These are phyloP conservation scores for Sungouiella blattae DNA, from an alignment of 805 yeast species.

Conservation along the genomic window DNA sequence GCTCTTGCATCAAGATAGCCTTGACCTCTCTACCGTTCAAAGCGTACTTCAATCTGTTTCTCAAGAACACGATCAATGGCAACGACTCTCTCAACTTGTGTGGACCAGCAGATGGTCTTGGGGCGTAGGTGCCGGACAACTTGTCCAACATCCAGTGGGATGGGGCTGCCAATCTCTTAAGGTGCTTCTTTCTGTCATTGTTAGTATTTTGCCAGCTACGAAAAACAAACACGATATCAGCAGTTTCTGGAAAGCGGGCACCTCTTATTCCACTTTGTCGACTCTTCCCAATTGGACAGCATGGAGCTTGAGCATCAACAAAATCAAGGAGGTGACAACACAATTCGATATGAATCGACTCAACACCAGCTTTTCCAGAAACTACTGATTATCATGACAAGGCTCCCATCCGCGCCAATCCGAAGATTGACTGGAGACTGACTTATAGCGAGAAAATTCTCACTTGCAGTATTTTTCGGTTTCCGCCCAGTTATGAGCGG, in stretches of 20 bases:
- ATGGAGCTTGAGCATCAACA: no score
- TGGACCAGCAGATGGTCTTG: constrained; percentile 99
- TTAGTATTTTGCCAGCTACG: constrained; percentile 20
- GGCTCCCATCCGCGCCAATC: constrained; percentile 47
- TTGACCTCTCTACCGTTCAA: constrained; percentile 98
- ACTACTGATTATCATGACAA: constrained; percentile 41
- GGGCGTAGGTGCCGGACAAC: constrained; percentile 98
- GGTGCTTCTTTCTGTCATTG: constrained; percentile 83
- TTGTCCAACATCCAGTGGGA: constrained; percentile 99
- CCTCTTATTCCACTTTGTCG: no score
- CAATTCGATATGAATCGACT: no score
- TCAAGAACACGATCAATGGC: constrained; percentile 93
- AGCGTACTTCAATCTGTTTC: constrained; percentile 99
- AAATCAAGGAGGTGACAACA: no score
- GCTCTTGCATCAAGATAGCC: constrained; percentile 97
- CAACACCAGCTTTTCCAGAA: no score
- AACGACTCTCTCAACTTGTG: constrained; percentile 98
- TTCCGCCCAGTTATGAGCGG: constrained; percentile 1
- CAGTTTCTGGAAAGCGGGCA: no score
- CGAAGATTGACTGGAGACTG: constrained; percentile 21
- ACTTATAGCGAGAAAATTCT: constrained; percentile 10
- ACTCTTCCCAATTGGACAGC: no score
- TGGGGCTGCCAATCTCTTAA: constrained; percentile 99
- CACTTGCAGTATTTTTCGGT: constrained; percentile 5
- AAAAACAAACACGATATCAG: not conserved